A percentile compares a stretch with the other conserved stretches of the same genome.
Conservation (phyloP, 331 rosid genomes). For the Malus hybrid region DNA sequence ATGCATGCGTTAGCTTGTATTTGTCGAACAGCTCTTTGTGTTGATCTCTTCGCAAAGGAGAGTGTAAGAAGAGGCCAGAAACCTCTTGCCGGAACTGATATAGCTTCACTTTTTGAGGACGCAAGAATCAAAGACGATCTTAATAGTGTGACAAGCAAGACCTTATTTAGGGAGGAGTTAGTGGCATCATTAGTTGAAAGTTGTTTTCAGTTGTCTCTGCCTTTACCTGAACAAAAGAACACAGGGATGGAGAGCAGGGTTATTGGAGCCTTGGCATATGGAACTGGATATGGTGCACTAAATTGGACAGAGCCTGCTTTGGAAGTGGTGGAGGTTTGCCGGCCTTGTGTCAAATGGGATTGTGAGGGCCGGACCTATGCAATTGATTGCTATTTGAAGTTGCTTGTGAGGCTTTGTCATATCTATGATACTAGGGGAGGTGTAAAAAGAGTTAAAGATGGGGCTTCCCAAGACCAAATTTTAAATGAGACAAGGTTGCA, state of each 20-base stretch:
- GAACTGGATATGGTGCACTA: slow-evolving; percentile 98
- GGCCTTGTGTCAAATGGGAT: slow-evolving; percentile 98
- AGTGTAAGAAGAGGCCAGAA: slow-evolving; percentile 99
- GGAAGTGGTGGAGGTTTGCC: slow-evolving; percentile 97
- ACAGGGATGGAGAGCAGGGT: slow-evolving; percentile 97
- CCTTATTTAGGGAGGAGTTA: slow-evolving; percentile 91
- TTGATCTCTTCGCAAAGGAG: slow-evolving; percentile 96
- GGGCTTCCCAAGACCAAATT: slow-evolving; percentile 99
- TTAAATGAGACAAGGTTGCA: slow-evolving; percentile 97
- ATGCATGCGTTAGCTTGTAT: slow-evolving; percentile 97
- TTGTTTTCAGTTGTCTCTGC: slow-evolving; percentile 97
- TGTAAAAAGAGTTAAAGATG: slow-evolving; percentile 91
- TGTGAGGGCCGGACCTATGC: slow-evolving; percentile 98
- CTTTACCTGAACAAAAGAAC: slow-evolving; percentile 92
- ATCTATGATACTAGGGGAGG: slow-evolving; percentile 95
- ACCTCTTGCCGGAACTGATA: slow-evolving; percentile 97
- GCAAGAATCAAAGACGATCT: slow-evolving; percentile 83
- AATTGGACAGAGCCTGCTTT: slow-evolving; percentile 98
- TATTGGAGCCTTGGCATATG: slow-evolving; percentile 98
- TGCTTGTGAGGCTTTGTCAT: slow-evolving; percentile 91
- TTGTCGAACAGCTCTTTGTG: slow-evolving; percentile 98
- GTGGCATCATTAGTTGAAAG: slow-evolving; percentile 98
- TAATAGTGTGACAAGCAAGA: slow-evolving; percentile 71
- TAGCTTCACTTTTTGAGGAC: slow-evolving; percentile 97
- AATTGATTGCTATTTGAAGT: slow-evolving; percentile 95